Evolutionary conservation across 495 filamentous ascomycete species (phyloP), one percentile per base, ranked within the genome.

Genomic region (Aspergillus sclerotioniger): DNA sequence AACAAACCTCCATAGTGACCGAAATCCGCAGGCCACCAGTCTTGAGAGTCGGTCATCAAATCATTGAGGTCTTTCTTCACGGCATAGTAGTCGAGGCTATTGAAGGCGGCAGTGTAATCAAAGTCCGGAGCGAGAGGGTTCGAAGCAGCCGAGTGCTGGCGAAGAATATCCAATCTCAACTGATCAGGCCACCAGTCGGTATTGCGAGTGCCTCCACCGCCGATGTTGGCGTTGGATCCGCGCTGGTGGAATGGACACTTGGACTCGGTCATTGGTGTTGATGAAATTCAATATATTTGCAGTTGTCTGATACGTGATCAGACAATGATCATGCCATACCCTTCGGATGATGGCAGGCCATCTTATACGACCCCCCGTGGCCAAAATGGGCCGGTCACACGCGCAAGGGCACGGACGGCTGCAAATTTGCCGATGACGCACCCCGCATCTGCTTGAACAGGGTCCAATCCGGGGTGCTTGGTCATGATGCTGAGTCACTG

Each of bases 1-100:
- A 90, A 89, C 50, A 90, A 79, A 68, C 87, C 87, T 57, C 87
- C 87, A 60, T 90, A 90, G 76, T 89, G 86, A 39, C 87, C 87
- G 66, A 88, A 88, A 70, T 90, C 87, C 17, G 87, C 87, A 9
- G 87, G 87, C 87, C 87, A 90, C 80, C 80, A 89, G 28, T 87
- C 83, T 74, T 90, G 82, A 25, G 87, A 90, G 68, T 88, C 84
- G 46, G 86, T 90, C 85, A 89, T 88, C 62, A 90, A 64, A 33
- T 72, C 74, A 21, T 72, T 56, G 3, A 90, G 69, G 63, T 90
- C 87, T 66, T 87, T 82, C 86, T 90, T 89, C 63, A 90, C 73
- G 31, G 70, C 86, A 56, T 80, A 75, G 67, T 89, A 89, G 75
- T 90, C 87, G 21, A 90, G 75, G 61, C 67, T 80, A 74, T 87